Base-by-base conservation (phyloP, 2,329 filamentous ascomycete species). In the Talaromyces sp. region DNA sequence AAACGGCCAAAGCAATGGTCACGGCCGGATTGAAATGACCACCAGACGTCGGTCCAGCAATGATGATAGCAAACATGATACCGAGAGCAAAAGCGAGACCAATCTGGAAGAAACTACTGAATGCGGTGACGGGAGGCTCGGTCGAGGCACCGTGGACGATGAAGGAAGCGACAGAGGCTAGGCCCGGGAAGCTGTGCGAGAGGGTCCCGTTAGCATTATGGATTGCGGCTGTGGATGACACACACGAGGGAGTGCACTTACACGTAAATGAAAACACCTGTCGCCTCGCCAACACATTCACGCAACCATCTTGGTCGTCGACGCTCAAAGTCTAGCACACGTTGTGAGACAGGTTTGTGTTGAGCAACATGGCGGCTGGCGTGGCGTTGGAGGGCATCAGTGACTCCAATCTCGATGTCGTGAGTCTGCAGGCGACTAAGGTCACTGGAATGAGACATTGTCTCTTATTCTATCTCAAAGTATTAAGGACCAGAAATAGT, bases 51-150 rank as follows among this genome's bases (percentile, higher is more conserved):
- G 83, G 75, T 6, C 78, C 85, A 68, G 83, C 85, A 41, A 81
- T 83, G 63, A 86, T 85, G 72, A 87, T 85, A 52, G 85, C 85
- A 68, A 86, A 85, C 14, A 84, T 82, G 69, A 87, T 86, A 3
- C 85, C 85, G 16, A 87, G 71, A 5, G 82, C 83, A 70, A 84
- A 87, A 2, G 83, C 83, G 72, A 79, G 83, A 19, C 84, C 84
- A 63, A 86, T 82, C 67, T 85, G 81, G 69, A 87, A 83, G 35
- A 87, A 68, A 68, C 78, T 82, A n/a, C 84, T 82, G 65, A 81
- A 83, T 2, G 75, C 76, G 1, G 70, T 65, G 13, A 72, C 68
- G 72, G 64, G 16, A 78, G 76, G 39, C 77, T 73, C 5, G 71
- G 24, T 27, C 5, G 64, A 48, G n/a, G 41, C 75, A 5, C 74